A percentile compares a stretch with the other conserved stretches of the same genome.
These are phyloP conservation scores for Grammothele lineata DNA, from an alignment of 768 basidiomycete genomes.

Conservation along the genomic window DNA sequence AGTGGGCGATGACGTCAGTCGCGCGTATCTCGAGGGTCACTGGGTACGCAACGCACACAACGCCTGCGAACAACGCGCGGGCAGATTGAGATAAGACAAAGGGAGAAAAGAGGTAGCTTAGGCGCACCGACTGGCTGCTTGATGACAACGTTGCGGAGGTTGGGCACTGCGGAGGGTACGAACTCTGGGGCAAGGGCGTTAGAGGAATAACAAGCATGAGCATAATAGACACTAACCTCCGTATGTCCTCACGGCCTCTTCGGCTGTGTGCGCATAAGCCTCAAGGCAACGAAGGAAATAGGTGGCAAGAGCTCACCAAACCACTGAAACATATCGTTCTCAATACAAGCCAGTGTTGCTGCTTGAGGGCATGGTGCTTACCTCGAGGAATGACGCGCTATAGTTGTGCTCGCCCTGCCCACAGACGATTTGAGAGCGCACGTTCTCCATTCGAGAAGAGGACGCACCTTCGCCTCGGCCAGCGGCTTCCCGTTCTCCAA, in stretches of 20 bases:
- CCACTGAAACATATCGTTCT: constrained; percentile 48
- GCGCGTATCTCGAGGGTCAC: too few species aligned
- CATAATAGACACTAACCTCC: constrained; percentile 51
- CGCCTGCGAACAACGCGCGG: constrained; percentile 31
- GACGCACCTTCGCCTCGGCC: constrained; percentile 67
- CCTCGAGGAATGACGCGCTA: constrained; percentile 82
- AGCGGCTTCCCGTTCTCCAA: constrained; percentile 95
- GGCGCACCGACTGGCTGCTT: constrained; percentile 85
- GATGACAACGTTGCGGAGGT: constrained; percentile 79
- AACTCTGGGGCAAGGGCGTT: too few species aligned
- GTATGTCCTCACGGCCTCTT: constrained; percentile 88
- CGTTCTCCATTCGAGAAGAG: too few species aligned
- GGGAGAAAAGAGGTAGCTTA: not conserved
- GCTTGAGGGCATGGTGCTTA: constrained; percentile 33
- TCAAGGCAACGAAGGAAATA: not conserved
- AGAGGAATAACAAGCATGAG: not conserved
- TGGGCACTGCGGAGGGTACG: constrained; percentile 70
- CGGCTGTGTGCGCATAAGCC: constrained; percentile 53
- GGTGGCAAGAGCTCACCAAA: constrained; percentile 49
- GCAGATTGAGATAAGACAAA: not conserved
- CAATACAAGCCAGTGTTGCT: constrained; percentile 17
- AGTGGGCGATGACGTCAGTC: not conserved
- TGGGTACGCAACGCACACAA: constrained; percentile 35
- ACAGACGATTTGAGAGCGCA: too few species aligned
- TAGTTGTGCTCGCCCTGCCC: constrained; percentile 77